Evolutionary conservation across 2,329 filamentous ascomycete species (phyloP).

Genomic region (Orbilia blumenaviensis): DNA sequence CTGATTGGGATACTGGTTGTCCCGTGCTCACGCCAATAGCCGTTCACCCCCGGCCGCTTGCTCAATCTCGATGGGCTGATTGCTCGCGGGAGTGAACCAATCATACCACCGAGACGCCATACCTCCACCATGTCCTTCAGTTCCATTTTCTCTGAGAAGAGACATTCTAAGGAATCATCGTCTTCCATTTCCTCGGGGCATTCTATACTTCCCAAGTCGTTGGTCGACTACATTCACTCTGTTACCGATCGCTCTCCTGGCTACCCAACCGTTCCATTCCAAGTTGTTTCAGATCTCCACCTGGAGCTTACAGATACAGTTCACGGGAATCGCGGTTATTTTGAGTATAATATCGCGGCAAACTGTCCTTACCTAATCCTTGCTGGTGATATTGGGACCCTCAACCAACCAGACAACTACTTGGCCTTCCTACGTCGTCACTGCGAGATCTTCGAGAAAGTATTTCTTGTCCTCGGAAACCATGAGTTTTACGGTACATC

Average conservation of each 20-base stretch:
- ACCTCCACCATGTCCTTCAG: conserved; percentile 52
- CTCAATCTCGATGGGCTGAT: conserved; percentile 51
- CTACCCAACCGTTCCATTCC: conserved; percentile 57
- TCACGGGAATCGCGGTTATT: conserved; percentile 59
- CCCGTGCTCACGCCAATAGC: conserved; percentile 21
- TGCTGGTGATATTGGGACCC: conserved; percentile 66
- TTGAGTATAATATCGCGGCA: conserved; percentile 62
- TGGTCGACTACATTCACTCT: conserved; percentile 52
- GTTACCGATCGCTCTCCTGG: conserved; percentile 45
- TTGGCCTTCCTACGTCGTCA: conserved; percentile 63
- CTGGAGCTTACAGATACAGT: conserved; percentile 63
- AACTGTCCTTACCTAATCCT: conserved; percentile 64
- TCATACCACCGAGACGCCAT: conserved; percentile 41
- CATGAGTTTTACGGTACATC: conserved; percentile 67
- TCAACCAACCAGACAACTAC: conserved; percentile 64
- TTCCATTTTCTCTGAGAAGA: conserved; percentile 52
- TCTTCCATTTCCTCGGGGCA: conserved; percentile 46
- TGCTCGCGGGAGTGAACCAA: conserved; percentile 44
- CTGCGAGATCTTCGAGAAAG: conserved; percentile 62
- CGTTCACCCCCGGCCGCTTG: conserved; percentile 34
- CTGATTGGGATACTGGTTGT: conserved; percentile 47
- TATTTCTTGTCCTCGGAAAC: conserved; percentile 67
- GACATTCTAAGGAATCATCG: conserved; percentile 47
- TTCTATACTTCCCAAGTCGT: conserved; percentile 51
- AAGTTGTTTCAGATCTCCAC: conserved; percentile 66